Base-by-base conservation (phyloP, 2,329 filamentous ascomycete genomes). In the Plenodomus tracheiphilus region DNA sequence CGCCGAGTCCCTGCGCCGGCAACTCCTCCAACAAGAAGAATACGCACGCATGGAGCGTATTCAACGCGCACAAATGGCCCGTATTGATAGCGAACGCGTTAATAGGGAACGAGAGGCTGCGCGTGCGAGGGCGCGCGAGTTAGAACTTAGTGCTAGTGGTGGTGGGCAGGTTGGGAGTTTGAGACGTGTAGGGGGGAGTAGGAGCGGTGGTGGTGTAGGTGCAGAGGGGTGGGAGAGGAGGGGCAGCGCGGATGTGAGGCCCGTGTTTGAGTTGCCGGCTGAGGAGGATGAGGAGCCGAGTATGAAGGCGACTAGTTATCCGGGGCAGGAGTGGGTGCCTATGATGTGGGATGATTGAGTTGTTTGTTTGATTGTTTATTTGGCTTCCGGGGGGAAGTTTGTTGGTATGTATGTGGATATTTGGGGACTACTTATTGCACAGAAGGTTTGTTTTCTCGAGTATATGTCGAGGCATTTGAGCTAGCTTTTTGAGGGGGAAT, bases 241-340 rank as follows among this genome's bases (percentile, higher is more conserved):
- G 11, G 63, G 65, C 7, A 64, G 60, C 30, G 49, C 47, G 4
- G 43, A 42, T 32, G 49, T 46, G 2, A 53, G 62, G 19, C 60
- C 57, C 4, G 64, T 71, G 1, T 72, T 71, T 20, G 69, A 69
- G 45, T 38, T 71, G 39, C 61, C 66, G 18, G 69, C 68, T 15
- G 70, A 74, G 35, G 73, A 76, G 25, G 70, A 74, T 36, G 73
- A 76, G 25, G 74, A 78, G 62, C 79, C 81, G 11, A 74, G 78
- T 49, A 88, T 89, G 86, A 80, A 77, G 40, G 85, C 85, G 6
- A 85, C 84, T 11, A 85, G 81, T 64, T 89, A 88, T 68, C 86
- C 86, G 0, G 86, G 86, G 0, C 84, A 87, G 72, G 85, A 88
- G 67, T 89, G 86, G 85, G 82, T 82, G 58, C 84, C 84, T 3